Base-by-base conservation (phyloP, 2,329 filamentous ascomycete species). In the Neofusicoccum umdonicola region DNA sequence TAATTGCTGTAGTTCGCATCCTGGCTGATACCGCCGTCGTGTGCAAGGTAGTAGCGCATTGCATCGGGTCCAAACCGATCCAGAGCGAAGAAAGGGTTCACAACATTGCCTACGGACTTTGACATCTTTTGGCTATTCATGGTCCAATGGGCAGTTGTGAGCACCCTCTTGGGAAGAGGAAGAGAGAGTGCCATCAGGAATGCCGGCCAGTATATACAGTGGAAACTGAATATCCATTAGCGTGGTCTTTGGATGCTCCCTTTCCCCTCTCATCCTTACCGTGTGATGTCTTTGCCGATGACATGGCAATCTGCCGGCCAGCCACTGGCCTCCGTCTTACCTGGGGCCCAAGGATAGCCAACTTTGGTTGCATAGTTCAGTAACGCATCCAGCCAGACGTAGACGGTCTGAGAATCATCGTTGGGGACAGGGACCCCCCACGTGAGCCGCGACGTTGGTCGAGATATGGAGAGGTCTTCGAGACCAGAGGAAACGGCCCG, bases 161-260 rank as follows among this genome's bases (percentile, higher is more conserved):
- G 82, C 37, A 99, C 86, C 67, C 88, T 88, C 72, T 88, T 89
- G 0, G 95, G 92, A 0, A 91, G 81, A 1, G 92, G 90, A 4
- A 98, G 82, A 60, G 89, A 88, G 13, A 97, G 82, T 1, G 95
- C 94, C 84, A 99, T 90, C 15, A 99, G 87, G 70, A 99, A 90
- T 3, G 95, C 95, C 0, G 95, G 95, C 95, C 96, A 99, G 82
- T 99, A 99, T 54, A 99, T 89, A 77, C 92, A 94, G 76, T 99
- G 96, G 77, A 99, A 99, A 12, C 50, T 54, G 13, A 15, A 9
- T 8, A 8, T 15, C 11, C n/a, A 15, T 57, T 5, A 51, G 31
- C 12, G n/a, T 4, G 19, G 17, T 41, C 7, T 15, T 41, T 17
- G 9, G n/a, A 11, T 19, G 27, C 11, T 39, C 71, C 27, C 27